Percentiles rank a stretch among this genome's conserved stretches.
Conservation (phyloP, 495 filamentous ascomycete genomes). For the Filosporella fistucella region DNA sequence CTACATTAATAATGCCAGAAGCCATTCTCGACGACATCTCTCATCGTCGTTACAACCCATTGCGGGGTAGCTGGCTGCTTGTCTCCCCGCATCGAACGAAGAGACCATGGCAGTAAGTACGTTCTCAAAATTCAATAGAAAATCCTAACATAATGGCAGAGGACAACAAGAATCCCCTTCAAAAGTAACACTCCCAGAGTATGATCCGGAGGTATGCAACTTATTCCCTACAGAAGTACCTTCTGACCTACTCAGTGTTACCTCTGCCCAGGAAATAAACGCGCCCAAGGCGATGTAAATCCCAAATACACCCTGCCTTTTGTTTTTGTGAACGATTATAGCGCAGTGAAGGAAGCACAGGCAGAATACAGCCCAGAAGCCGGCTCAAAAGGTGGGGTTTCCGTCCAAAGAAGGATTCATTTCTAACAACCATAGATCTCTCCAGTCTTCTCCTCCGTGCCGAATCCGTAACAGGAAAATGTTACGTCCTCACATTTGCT, state of each 20-base stretch:
- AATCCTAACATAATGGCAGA: conserved; percentile 37
- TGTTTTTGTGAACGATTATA: conserved; percentile 97
- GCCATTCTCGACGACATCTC: conserved; percentile 93
- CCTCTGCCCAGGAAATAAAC: conserved; percentile 89
- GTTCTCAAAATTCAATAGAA: neutral
- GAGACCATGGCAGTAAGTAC: conserved; percentile 93
- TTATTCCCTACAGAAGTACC: neutral
- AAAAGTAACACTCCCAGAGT: conserved; percentile 68
- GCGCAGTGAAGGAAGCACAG: conserved; percentile 93
- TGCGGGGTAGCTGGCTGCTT: conserved; percentile 84
- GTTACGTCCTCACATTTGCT: conserved; percentile 95
- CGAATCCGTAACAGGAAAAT: conserved; percentile 87
- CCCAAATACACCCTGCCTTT: conserved; percentile 84
- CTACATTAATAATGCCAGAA: conserved; percentile 38
- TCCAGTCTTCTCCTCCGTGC: conserved; percentile 79
- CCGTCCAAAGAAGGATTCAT: neutral
- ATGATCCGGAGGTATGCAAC: conserved; percentile 64
- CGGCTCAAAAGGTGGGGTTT: conserved; percentile 45
- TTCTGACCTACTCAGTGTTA: conserved; percentile 58
- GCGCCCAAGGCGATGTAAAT: conserved; percentile 86
- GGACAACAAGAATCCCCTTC: conserved; percentile 85
- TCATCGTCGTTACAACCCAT: conserved; percentile 88
- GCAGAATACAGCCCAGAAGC: conserved; percentile 55
- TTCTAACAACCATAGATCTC: conserved; percentile 41
- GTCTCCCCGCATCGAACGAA: conserved; percentile 96